Evolutionary conservation across 2,329 filamentous ascomycete genomes (phyloP).

Genomic region (Madurella fahalii): DNA sequence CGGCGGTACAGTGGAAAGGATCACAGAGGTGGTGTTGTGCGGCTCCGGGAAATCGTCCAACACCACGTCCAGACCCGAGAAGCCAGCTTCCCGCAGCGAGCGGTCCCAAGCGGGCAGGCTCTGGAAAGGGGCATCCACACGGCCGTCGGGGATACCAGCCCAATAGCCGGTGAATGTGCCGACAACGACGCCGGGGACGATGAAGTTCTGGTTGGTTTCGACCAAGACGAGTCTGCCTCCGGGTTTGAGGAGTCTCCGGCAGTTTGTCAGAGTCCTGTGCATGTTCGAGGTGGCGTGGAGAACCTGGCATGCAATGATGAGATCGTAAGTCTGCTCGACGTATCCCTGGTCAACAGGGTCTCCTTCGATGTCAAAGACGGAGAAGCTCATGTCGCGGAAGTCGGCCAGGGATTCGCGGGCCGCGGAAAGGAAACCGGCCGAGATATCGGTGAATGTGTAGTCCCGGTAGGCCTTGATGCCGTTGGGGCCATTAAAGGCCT

Average conservation of each 20-base stretch:
- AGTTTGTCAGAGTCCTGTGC: background rate
- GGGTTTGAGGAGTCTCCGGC: conserved; percentile 5
- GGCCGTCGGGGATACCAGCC: conserved; percentile 12
- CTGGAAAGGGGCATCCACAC: conserved; percentile 18
- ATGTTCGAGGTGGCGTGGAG: conserved; percentile 8
- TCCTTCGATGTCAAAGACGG: conserved; percentile 14
- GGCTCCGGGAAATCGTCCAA: conserved; percentile 24
- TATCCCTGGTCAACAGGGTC: conserved; percentile 10
- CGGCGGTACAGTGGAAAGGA: conserved; percentile 6
- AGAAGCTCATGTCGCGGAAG: conserved; percentile 20
- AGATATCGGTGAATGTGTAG: conserved; percentile 28
- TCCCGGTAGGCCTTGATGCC: conserved; percentile 1
- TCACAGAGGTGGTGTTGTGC: conserved; percentile 9
- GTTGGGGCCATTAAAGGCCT: conserved; percentile 1
- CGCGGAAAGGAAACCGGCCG: conserved; percentile 19
- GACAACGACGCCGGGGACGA: background rate
- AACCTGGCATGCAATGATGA: conserved; percentile 8
- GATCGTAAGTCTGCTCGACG: conserved; percentile 4
- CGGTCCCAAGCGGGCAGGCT: conserved; percentile 21
- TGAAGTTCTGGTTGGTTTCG: conserved; percentile 2
- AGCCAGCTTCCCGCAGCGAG: conserved; percentile 18
- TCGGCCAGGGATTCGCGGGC: conserved; percentile 12
- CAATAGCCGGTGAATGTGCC: conserved; percentile 5
- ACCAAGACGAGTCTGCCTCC: conserved; percentile 3
- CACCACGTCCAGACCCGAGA: conserved; percentile 24